A percentile compares a stretch with the other conserved stretches of the same genome.
Conservation (phyloP, 805 yeast genomes). For the Sugiyamaella marilandica region DNA sequence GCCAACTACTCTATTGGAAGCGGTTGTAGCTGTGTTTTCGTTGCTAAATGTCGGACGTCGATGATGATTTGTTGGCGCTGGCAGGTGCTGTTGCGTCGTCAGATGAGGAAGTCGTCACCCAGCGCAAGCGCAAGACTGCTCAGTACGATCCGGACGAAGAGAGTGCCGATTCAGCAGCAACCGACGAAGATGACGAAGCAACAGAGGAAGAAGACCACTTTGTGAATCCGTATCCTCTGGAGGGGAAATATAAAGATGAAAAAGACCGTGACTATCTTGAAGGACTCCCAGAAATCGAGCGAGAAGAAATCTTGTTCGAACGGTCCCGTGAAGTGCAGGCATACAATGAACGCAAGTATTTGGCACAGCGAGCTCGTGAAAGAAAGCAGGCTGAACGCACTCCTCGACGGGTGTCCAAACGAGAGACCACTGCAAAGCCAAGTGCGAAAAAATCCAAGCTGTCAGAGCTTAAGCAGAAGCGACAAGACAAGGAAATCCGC, state of each 20-base stretch:
- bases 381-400: conserved; percentile 31
- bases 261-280: conserved; percentile 62
- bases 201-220: conserved; percentile 35
- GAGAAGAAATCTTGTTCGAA: conserved; percentile 87
- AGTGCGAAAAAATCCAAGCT: conserved; percentile 49
- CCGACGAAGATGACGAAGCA: conserved; percentile 37
- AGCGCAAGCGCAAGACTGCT: neutral
- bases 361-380: conserved; percentile 69
- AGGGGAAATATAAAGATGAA: conserved; percentile 84
- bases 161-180: conserved; percentile 34
- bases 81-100: conserved; percentile 61
- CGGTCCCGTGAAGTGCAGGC: conserved; percentile 90
- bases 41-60: conserved; percentile 65
- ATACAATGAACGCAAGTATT: conserved; percentile 74
- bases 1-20: no score
- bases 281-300: conserved; percentile 80
- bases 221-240: conserved; percentile 82
- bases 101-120: conserved; percentile 16
- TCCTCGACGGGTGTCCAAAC: neutral
- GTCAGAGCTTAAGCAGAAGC: conserved; percentile 68
- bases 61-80: conserved; percentile 91
- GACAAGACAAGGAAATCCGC: conserved; percentile 48
- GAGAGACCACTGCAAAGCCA: conserved; percentile 34
- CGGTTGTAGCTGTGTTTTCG: no score
- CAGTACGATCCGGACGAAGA: conserved; percentile 18